Base-by-base conservation (phyloP, 768 basidiomycete species). In the Gymnopilus junonius region DNA sequence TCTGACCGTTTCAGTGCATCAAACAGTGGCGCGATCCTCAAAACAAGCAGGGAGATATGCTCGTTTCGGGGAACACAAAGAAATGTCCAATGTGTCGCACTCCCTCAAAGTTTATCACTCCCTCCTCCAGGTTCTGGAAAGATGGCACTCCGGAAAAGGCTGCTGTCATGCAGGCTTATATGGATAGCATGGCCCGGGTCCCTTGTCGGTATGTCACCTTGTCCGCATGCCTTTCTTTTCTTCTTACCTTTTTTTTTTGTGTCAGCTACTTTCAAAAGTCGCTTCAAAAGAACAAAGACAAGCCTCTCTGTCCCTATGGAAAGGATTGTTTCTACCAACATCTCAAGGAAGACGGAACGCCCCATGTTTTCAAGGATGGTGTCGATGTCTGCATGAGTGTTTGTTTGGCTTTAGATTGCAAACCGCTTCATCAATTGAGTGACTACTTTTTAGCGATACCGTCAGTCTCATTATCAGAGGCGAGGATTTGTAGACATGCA, bases 241-340 rank as follows among this genome's bases (percentile, higher is more conserved):
- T n/a, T n/a, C n/a, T n/a, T n/a, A n/a, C 20, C 37, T 15, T 15
- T 23, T 31, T 7, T 43, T 35, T 14, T 21, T 39, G n/a, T 31
- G 23, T 40, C 53, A 92, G 90, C 55, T 87, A 91, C 69, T 93
- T 93, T 72, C 77, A 83, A 62, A 71, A 78, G 43, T 87, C 90
- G 3, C 77, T 77, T 39, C 71, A 73, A 8, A 73, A 75, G 46
- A 69, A 74, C 55, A 70, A 74, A 8, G 68, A 69, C 15, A 79
- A 77, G 50, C 87, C 87, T 0, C 83, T 83, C 57, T 94, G 92
- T 74, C 92, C 91, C 0, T 94, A 91, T 66, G 92, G 92, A 43
- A 79, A 80, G 51, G 92, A 94, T 62, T 94, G 92, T 71, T 92
- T 94, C 72, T 94, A 93, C 70, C 83, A 86, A 67, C 92, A 94